phyloP scores from a whole-genome alignment of 2,329 filamentous ascomycete species.

The Exophiala sp. region DNA sequence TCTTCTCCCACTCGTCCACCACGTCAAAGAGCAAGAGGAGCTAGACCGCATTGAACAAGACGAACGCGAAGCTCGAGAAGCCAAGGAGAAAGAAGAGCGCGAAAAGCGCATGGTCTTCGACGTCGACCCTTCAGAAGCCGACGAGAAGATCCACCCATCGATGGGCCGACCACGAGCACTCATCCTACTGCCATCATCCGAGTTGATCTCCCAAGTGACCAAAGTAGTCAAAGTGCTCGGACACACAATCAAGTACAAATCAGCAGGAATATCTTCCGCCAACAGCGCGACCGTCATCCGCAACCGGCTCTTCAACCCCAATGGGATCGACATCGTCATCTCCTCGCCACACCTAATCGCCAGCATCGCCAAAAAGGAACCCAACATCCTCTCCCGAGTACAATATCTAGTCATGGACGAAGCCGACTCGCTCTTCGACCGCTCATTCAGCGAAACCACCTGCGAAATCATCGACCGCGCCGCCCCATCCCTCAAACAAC shows the following conservation, averaged over 20 bases:
- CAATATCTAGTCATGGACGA: constrained; percentile 88
- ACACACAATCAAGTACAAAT: constrained; percentile 82
- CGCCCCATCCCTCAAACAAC: constrained; percentile 74
- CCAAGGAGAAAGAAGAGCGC: constrained; percentile 46
- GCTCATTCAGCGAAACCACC: constrained; percentile 82
- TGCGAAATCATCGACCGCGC: constrained; percentile 77
- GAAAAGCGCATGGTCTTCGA: constrained; percentile 53
- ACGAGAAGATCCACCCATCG: constrained; percentile 66
- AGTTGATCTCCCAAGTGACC: constrained; percentile 85
- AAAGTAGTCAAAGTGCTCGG: constrained; percentile 75
- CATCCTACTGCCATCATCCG: constrained; percentile 85
- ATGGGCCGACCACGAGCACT: constrained; percentile 78
- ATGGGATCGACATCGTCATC: constrained; percentile 80
- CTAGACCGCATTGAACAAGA: constrained; percentile 61
- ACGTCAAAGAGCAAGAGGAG: constrained; percentile 72
- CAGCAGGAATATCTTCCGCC: constrained; percentile 75
- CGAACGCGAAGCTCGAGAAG: constrained; percentile 32
- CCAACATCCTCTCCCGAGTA: constrained; percentile 88
- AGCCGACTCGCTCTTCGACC: constrained; percentile 92
- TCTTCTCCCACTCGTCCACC: constrained; percentile 77
- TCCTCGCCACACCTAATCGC: constrained; percentile 85
- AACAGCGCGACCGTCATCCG: constrained; percentile 76
- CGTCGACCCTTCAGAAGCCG: constrained; percentile 55
- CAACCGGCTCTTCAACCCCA: constrained; percentile 73
- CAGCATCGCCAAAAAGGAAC: constrained; percentile 83